Evolutionary conservation across 2,329 filamentous ascomycete genomes (phyloP).

Genomic region (Penicillium sp.): DNA sequence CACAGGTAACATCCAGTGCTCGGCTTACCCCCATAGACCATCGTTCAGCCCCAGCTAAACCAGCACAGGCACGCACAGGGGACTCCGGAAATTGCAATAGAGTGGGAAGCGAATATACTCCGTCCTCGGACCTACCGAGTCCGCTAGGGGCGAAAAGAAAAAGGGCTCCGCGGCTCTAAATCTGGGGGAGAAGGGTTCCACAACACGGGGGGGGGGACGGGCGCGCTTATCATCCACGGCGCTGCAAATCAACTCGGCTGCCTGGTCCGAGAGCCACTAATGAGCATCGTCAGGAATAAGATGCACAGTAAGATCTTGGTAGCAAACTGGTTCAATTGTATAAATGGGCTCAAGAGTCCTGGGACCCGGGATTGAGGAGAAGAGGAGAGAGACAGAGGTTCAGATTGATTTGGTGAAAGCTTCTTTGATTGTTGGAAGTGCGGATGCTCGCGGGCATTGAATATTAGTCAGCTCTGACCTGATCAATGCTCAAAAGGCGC

Average conservation of each 20-base stretch:
- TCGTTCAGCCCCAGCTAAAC: slow-evolving; percentile 27
- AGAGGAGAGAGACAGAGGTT: not conserved
- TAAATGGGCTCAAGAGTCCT: not conserved
- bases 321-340: not conserved
- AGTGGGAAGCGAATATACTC: not conserved
- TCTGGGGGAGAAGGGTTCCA: slow-evolving; percentile 19
- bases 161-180: slow-evolving; percentile 6
- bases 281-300: slow-evolving; percentile 23
- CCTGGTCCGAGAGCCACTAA: slow-evolving; percentile 20
- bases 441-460: not conserved
- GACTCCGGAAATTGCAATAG: not conserved
- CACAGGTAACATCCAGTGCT: slow-evolving; percentile 50
- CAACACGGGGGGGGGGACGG: slow-evolving; percentile 14
- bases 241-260: slow-evolving; percentile 26
- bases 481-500: not conserved
- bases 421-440: not conserved
- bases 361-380: not conserved
- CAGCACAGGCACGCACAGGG: not conserved
- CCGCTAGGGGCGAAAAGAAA: no score
- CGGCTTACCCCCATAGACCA: slow-evolving; percentile 51
- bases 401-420: not conserved
- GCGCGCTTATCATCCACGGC: slow-evolving; percentile 16
- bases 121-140: not conserved
- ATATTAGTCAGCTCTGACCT: slow-evolving; percentile 2
- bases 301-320: not conserved